These are phyloP conservation scores for Arthromyces matolae DNA, from an alignment of 768 basidiomycete species.

Conservation along the genomic window DNA sequence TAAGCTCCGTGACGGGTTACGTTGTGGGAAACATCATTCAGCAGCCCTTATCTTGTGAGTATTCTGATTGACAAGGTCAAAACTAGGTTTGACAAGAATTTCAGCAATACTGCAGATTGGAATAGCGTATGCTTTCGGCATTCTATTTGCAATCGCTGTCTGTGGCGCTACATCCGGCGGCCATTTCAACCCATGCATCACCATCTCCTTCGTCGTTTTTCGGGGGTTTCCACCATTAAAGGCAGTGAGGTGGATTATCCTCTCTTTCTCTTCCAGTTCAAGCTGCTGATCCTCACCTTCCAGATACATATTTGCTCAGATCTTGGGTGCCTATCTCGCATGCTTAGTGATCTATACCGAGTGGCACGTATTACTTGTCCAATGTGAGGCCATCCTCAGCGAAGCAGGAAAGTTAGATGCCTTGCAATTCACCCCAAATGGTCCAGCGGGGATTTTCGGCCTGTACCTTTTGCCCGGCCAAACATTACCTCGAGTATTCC, in stretches of 20 bases:
- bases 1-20: constrained; percentile 52
- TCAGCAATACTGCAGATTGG: constrained; percentile 55
- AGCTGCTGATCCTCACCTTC: not conserved
- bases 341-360: constrained; percentile 57
- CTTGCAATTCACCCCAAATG: constrained; percentile 34
- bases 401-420: constrained; percentile 20
- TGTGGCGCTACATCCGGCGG: constrained; percentile 54
- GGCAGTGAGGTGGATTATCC: constrained; percentile 41
- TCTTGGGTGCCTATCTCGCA: constrained; percentile 61
- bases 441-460: constrained; percentile 49
- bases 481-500: constrained; percentile 40
- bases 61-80: not conserved
- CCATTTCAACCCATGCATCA: constrained; percentile 64
- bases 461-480: constrained; percentile 43
- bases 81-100: not conserved
- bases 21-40: constrained; percentile 43
- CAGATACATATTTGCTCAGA: constrained; percentile 65
- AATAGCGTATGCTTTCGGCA: constrained; percentile 54
- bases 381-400: constrained; percentile 27
- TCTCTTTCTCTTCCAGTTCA: not conserved
- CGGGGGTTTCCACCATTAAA: constrained; percentile 51
- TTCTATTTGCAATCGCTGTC: constrained; percentile 52
- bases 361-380: constrained; percentile 48
- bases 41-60: constrained; percentile 45
- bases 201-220: constrained; percentile 50